These are phyloP conservation scores for Corylus heterophylla DNA, from an alignment of 306 rosid genomes.

Conservation along the genomic window DNA sequence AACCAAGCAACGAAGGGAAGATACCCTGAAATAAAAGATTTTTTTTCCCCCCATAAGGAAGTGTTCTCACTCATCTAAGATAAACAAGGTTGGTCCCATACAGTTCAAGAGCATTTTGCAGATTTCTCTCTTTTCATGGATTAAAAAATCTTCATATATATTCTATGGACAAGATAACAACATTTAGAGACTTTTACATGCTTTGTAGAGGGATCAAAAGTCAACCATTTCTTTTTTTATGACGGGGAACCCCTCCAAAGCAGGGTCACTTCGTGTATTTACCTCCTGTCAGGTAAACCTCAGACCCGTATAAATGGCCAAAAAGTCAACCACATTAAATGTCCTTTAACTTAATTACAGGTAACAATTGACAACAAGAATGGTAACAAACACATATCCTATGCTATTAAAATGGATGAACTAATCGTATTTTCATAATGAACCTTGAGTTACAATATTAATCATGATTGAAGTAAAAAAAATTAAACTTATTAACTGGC, in stretches of 20 bases:
- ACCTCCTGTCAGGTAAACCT: too few species aligned
- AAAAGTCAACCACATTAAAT: not conserved
- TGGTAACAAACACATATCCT: not conserved
- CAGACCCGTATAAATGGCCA: too few species aligned
- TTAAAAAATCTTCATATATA: not conserved
- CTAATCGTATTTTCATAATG: not conserved
- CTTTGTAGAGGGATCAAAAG: not conserved
- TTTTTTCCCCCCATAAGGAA: not conserved
- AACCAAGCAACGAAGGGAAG: not conserved
- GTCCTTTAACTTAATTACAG: not conserved
- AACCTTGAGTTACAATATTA: not conserved
- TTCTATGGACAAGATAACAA: not conserved
- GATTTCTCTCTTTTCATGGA: not conserved
- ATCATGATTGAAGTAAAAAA: not conserved
- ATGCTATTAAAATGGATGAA: conserved; percentile 2
- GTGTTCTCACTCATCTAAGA: not conserved
- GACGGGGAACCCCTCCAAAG: too few species aligned
- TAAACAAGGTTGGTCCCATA: not conserved
- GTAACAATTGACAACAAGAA: not conserved
- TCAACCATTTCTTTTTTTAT: not conserved
- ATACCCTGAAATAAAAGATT: not conserved
- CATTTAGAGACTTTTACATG: not conserved
- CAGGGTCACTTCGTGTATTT: too few species aligned
- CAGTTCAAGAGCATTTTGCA: not conserved
- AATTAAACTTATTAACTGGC: not conserved